Evolutionary conservation across 2,329 filamentous ascomycete genomes (phyloP).

Genomic region (Cytospora chrysosperma): DNA sequence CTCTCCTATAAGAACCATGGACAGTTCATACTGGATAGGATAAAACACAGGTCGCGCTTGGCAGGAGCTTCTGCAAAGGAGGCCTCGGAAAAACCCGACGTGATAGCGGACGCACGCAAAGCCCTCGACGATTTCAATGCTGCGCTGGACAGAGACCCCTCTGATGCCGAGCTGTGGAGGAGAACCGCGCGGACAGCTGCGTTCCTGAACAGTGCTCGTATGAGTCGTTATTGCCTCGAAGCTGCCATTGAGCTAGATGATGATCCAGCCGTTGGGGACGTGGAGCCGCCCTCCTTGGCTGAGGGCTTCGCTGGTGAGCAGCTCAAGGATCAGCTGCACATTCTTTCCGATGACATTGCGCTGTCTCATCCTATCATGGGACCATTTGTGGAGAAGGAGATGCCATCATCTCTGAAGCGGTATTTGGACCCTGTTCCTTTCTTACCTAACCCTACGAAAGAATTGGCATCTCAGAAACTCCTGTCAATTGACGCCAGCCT

Average conservation of each 20-base stretch:
- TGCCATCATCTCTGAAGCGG: slow-evolving; percentile 51
- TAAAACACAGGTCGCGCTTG: slow-evolving; percentile 51
- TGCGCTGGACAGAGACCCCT: slow-evolving; percentile 64
- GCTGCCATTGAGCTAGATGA: slow-evolving; percentile 67
- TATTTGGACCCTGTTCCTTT: slow-evolving; percentile 63
- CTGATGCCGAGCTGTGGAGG: slow-evolving; percentile 66
- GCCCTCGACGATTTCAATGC: slow-evolving; percentile 57
- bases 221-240: slow-evolving; percentile 63
- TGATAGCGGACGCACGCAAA: slow-evolving; percentile 40
- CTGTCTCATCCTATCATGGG: slow-evolving; percentile 60
- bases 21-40: slow-evolving; percentile 80
- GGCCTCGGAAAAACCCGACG: slow-evolving; percentile 39
- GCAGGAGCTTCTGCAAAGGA: slow-evolving; percentile 29
- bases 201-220: slow-evolving; percentile 55
- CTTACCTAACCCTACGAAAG: slow-evolving; percentile 52
- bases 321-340: slow-evolving; percentile 53
- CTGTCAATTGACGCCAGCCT: slow-evolving; percentile 24
- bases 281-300: slow-evolving; percentile 61
- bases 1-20: slow-evolving; percentile 95
- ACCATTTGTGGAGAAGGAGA: slow-evolving; percentile 52
- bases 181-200: slow-evolving; percentile 57
- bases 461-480: slow-evolving; percentile 35
- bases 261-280: slow-evolving; percentile 61
- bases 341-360: slow-evolving; percentile 55
- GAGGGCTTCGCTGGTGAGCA: slow-evolving; percentile 64